These are phyloP conservation scores for Furcasterigmium furcatum DNA, from an alignment of 2,329 filamentous ascomycete species.

Conservation along the genomic window DNA sequence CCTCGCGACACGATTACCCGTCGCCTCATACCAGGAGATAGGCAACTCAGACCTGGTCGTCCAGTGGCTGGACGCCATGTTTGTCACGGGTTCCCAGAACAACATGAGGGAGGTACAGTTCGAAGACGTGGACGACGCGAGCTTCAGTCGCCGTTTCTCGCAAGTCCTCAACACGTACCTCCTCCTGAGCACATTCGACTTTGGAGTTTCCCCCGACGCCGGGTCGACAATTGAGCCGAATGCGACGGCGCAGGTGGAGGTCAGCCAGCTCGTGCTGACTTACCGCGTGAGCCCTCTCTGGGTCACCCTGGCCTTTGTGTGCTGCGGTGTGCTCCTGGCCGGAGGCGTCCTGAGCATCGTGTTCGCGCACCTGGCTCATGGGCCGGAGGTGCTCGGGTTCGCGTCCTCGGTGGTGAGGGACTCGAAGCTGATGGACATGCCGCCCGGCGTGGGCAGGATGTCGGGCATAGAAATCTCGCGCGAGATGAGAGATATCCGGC, in stretches of 20 bases:
- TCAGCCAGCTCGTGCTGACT: not conserved
- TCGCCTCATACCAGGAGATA: not conserved
- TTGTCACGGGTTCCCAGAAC: slow-evolving; percentile 2
- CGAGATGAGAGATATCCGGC: not conserved
- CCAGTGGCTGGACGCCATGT: not conserved
- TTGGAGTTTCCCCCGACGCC: no score
- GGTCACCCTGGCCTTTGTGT: slow-evolving; percentile 3
- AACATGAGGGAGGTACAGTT: not conserved
- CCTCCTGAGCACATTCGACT: not conserved
- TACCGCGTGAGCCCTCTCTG: slow-evolving; percentile 2
- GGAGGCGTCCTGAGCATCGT: not conserved
- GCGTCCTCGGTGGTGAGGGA: slow-evolving; percentile 2
- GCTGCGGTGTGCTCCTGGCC: slow-evolving; percentile 1
- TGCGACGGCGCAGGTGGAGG: not conserved
- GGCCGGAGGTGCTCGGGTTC: slow-evolving; percentile 3
- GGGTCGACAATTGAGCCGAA: slow-evolving; percentile 1
- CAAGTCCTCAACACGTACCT: slow-evolving; percentile 6
- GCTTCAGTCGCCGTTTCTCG: slow-evolving; percentile 1
- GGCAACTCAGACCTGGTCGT: not conserved
- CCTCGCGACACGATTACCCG: slow-evolving; percentile 1
- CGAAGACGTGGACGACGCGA: not conserved
- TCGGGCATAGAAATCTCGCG: not conserved
- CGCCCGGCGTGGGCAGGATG: not conserved
- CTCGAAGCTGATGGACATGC: slow-evolving; percentile 3
- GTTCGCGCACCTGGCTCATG: not conserved